These are phyloP conservation scores for Peronospora farinosa DNA, from an alignment of 352 stramenopile species.

Conservation along the genomic window DNA sequence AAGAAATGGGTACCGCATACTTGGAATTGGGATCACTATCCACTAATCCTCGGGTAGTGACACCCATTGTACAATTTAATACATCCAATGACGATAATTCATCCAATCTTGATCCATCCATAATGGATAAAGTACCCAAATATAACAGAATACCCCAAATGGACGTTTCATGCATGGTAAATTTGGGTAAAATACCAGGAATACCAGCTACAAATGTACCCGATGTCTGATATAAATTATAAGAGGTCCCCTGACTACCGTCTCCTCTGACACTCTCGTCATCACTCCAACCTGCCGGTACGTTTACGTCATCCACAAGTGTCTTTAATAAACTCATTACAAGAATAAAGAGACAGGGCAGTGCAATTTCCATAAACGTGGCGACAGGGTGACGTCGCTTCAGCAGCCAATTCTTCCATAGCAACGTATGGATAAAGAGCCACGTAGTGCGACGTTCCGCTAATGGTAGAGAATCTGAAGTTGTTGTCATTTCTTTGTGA, in stretches of 20 bases:
- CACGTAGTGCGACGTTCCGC: constrained; percentile 26
- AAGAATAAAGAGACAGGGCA: constrained; percentile 59
- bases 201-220: constrained; percentile 29
- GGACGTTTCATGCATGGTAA: constrained; percentile 46
- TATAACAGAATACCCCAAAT: constrained; percentile 48
- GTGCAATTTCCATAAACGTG: constrained; percentile 43
- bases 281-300: constrained; percentile 49
- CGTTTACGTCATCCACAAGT: constrained; percentile 36
- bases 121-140: constrained; percentile 39
- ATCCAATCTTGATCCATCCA: constrained; percentile 32
- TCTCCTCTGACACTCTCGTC: constrained; percentile 15
- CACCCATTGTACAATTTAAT: constrained; percentile 23
- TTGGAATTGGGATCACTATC: constrained; percentile 30
- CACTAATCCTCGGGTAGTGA: constrained; percentile 30
- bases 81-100: constrained; percentile 33
- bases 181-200: constrained; percentile 33
- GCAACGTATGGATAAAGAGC: constrained; percentile 33
- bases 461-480: constrained; percentile 4
- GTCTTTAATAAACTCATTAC: constrained; percentile 52
- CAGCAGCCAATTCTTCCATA: constrained; percentile 66
- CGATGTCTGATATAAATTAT: constrained; percentile 47
- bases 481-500: constrained; percentile 7
- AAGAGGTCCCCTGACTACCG: constrained; percentile 31
- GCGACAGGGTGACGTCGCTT: constrained; percentile 52
- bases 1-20: constrained; percentile 32